These are phyloP conservation scores for Apiospora saccharicola DNA, from an alignment of 2,329 filamentous ascomycete genomes.

Conservation along the genomic window DNA sequence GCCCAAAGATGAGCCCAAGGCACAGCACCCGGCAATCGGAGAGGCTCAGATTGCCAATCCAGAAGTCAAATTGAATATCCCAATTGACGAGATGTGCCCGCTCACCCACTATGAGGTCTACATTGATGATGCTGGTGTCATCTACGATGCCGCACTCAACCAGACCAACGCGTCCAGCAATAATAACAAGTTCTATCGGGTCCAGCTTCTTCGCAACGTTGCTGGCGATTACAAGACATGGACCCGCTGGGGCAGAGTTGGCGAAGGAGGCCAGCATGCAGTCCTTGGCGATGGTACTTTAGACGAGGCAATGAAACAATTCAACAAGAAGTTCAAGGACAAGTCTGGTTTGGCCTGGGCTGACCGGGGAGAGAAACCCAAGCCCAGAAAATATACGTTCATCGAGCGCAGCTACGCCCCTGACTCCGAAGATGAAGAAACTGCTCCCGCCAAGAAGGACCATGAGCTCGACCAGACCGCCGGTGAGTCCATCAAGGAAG, in stretches of 20 bases:
- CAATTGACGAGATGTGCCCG: constrained; percentile 26
- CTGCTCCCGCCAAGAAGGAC: constrained; percentile 28
- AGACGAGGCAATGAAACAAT: constrained; percentile 54
- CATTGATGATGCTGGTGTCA: constrained; percentile 69
- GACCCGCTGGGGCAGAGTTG: constrained; percentile 85
- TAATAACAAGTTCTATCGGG: constrained; percentile 84
- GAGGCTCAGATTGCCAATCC: constrained; percentile 28
- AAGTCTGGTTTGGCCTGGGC: constrained; percentile 67
- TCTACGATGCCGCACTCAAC: constrained; percentile 82
- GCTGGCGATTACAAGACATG: constrained; percentile 63
- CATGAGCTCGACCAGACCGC: constrained; percentile 39
- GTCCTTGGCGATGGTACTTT: constrained; percentile 52
- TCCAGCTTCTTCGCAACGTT: constrained; percentile 63
- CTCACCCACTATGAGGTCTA: constrained; percentile 61
- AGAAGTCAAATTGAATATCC: constrained; percentile 24
- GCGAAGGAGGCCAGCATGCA: constrained; percentile 61
- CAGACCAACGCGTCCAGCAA: constrained; percentile 76
- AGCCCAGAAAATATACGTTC: constrained; percentile 77
- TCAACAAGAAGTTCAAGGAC: constrained; percentile 68
- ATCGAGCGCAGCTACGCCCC: constrained; percentile 80
- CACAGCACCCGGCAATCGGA: background rate
- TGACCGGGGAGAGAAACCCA: constrained; percentile 62
- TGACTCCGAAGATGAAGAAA: constrained; percentile 55
- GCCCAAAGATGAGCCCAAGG: background rate
- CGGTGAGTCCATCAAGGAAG: constrained; percentile 32